Evolutionary conservation across 1,139 yeast genomes (phyloP), one percentile per base, ranked within the genome.

Genomic region (Suhomyces guaymorum): DNA sequence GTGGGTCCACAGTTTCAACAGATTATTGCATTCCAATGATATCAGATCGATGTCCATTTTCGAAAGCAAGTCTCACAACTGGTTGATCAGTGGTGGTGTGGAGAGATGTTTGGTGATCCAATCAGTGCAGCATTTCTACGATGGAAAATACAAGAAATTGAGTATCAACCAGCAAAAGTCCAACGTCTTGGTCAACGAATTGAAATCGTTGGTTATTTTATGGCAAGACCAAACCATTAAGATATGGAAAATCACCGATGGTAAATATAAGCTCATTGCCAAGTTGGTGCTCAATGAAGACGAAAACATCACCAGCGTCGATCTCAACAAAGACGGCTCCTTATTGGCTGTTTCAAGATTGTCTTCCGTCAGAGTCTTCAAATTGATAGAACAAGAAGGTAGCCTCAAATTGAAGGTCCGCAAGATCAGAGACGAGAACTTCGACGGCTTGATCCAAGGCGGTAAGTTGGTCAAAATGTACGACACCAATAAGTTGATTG

Each of bases 1-100:
- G 55, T 92, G 98, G 98, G 76, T 85, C n/a, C 83, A 80, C 49
- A 73, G 80, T 47, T 76, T 80, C 37, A 87, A 82, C 57, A 72
- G 96, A 51, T 70, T 90, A 39, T 71, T 90, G 46, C 97, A 92
- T 59, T 80, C 95, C 28, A 89, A 89, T 54, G 98, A 92, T 61
- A 80, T 92, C 25, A 79, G 98, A 51, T 73, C 95, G 1, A 74
- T 92, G 75, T 68, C 82, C 1, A 65, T 81, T 5, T 84, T 71
- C 48, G 88, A 82, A 55, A 75, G 90, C 30, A 81, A 78, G 46
- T 80, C 80, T 22, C 73, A 81, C 33, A 83, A 82, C 48, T 73
- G 83, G 43, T 66, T 90, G 40, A 77, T 87, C 2, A 83, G 94
- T 51, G 97, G 96, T 35, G 97, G 97, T 44, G 94, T 87, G 13